Conservation (phyloP, 2,329 filamentous ascomycete genomes). For the Escovopsis sp. region DNA sequence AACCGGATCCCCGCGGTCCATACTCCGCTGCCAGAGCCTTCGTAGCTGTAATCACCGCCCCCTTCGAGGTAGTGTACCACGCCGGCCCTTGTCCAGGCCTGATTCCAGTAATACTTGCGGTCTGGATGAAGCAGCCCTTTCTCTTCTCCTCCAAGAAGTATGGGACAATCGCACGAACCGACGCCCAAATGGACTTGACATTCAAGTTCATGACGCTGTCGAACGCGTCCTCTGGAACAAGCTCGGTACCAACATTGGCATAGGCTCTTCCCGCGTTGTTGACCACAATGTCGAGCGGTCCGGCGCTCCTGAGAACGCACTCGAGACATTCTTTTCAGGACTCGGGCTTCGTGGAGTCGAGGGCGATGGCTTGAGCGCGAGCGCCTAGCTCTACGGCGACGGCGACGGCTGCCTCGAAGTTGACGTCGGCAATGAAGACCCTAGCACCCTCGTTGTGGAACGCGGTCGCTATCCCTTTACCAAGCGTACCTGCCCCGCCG, state of each 20-base stretch:
- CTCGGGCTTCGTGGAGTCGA: conserved; percentile 34
- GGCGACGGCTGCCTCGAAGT: conserved; percentile 32
- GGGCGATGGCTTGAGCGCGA: conserved; percentile 20
- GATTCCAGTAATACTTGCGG: conserved; percentile 46
- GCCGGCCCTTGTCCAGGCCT: conserved; percentile 48
- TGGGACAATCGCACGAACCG: conserved; percentile 42
- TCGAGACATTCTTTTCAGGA: conserved; percentile 39
- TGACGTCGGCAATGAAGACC: conserved; percentile 49
- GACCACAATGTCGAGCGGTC: conserved; percentile 41
- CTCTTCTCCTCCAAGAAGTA: conserved; percentile 43
- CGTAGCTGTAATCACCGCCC: conserved; percentile 45
- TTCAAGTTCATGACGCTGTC: conserved; percentile 54
- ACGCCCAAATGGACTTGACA: conserved; percentile 50
- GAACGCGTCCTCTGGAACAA: conserved; percentile 52
- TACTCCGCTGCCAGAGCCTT: conserved; percentile 56
- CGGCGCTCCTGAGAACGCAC: conserved; percentile 29
- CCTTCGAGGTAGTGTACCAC: conserved; percentile 59
- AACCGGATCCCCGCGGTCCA: conserved; percentile 58
- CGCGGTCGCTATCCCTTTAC: conserved; percentile 43
- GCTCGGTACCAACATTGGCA: conserved; percentile 44
- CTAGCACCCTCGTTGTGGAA: conserved; percentile 45
- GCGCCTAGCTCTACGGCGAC: conserved; percentile 31
- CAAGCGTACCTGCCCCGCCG: conserved; percentile 49
- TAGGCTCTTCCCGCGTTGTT: conserved; percentile 49
- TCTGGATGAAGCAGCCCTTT: conserved; percentile 48